These are phyloP conservation scores for Pezizomycotina sp. DNA, from an alignment of 2,329 filamentous ascomycete species.

Conservation along the genomic window DNA sequence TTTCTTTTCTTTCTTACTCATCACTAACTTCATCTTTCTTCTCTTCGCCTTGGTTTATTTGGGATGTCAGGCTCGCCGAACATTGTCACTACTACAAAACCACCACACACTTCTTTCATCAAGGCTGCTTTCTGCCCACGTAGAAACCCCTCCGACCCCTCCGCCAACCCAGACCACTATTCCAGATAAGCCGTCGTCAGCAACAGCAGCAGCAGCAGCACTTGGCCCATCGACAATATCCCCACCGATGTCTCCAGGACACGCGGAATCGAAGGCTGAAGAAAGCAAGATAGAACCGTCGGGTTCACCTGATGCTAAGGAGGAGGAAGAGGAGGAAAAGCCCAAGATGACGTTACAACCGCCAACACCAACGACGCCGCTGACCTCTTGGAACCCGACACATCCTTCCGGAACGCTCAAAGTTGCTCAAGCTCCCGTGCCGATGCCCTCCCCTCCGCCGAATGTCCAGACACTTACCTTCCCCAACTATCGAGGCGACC, in stretches of 20 bases:
- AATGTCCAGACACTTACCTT: slow-evolving; percentile 17
- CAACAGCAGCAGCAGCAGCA: slow-evolving; percentile 14
- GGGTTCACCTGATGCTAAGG: too few species aligned
- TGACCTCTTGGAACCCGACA: slow-evolving; percentile 15
- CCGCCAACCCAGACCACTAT: slow-evolving; percentile 19
- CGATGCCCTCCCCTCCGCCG: slow-evolving; percentile 15
- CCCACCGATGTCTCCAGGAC: slow-evolving; percentile 17
- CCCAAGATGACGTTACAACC: slow-evolving; percentile 20
- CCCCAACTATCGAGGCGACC: slow-evolving; percentile 10
- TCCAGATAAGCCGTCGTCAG: slow-evolving; percentile 15
- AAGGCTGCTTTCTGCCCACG: slow-evolving; percentile 17
- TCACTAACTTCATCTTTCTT: background rate
- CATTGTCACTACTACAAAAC: slow-evolving; percentile 18
- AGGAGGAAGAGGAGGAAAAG: too few species aligned
- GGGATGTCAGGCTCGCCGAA: slow-evolving; percentile 14
- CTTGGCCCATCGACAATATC: slow-evolving; percentile 17
- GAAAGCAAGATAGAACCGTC: too few species aligned
- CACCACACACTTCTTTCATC: slow-evolving; percentile 19
- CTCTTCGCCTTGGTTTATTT: background rate
- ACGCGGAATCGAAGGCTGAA: too few species aligned
- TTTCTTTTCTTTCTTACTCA: slow-evolving; percentile 4
- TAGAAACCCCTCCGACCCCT: slow-evolving; percentile 19
- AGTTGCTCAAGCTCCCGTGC: slow-evolving; percentile 15
- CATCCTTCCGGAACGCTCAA: slow-evolving; percentile 17
- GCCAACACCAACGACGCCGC: slow-evolving; percentile 17